Conservation (phyloP, 1,139 yeast genomes). For the Geotrichum klebahnii region DNA sequence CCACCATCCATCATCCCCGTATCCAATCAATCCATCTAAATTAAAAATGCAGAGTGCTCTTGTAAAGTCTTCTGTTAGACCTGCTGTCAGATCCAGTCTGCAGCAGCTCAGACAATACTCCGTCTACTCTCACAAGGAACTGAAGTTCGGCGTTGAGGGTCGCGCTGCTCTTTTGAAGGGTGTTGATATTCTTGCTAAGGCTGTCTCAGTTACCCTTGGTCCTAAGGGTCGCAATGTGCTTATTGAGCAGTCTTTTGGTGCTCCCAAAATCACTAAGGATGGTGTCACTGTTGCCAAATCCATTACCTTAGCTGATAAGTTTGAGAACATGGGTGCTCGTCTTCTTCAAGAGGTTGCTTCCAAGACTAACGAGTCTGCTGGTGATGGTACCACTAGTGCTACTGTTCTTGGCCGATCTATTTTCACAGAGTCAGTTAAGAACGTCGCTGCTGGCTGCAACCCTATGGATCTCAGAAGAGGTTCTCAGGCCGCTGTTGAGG, state of each 20-base stretch:
- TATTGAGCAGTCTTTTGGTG: conserved; percentile 94
- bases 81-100: conserved; percentile 20
- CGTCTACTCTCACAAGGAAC: conserved; percentile 73
- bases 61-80: conserved; percentile 26
- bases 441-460: conserved; percentile 98
- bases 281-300: conserved; percentile 98
- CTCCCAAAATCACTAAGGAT: conserved; percentile 98
- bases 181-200: conserved; percentile 94
- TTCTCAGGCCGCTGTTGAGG: conserved; percentile 97
- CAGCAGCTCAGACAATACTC: conserved; percentile 38
- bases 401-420: conserved; percentile 96
- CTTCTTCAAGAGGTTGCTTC: conserved; percentile 96
- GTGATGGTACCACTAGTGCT: conserved; percentile 99
- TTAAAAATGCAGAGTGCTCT: conserved; percentile 18
- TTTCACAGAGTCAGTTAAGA: conserved; percentile 94
- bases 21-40: neutral
- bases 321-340: conserved; percentile 96
- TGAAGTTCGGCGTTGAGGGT: conserved; percentile 97
- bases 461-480: conserved; percentile 99
- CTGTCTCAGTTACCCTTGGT: conserved; percentile 94
- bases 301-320: conserved; percentile 81
- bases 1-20: neutral
- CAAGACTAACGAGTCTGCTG: conserved; percentile 96
- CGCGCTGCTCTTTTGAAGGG: conserved; percentile 95
- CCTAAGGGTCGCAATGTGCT: conserved; percentile 98